A percentile compares a stretch with the other conserved stretches of the same genome.
These are phyloP conservation scores for Magnaporthales sp. DNA, from an alignment of 2,329 filamentous ascomycete species.

Conservation along the genomic window DNA sequence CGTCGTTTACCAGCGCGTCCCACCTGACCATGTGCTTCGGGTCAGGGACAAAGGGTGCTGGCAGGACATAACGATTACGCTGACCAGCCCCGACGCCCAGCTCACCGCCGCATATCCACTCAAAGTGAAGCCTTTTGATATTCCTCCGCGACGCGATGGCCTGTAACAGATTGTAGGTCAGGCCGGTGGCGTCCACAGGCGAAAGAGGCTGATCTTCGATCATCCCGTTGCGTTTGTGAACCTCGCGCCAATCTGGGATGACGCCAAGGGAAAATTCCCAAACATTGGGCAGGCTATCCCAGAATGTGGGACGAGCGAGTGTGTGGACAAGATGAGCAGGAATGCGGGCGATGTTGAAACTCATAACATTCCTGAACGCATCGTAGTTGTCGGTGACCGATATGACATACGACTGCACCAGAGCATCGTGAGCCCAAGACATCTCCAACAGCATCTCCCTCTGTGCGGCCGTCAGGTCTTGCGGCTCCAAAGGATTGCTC, in stretches of 20 bases:
- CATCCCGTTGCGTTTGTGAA: constrained; percentile 42
- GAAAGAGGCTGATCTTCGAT: constrained; percentile 31
- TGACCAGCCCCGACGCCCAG: constrained; percentile 52
- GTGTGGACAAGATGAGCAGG: constrained; percentile 51
- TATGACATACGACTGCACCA: constrained; percentile 59
- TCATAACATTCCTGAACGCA: constrained; percentile 45
- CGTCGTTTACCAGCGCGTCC: constrained; percentile 7
- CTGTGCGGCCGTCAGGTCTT: constrained; percentile 36
- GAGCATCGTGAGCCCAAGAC: constrained; percentile 60
- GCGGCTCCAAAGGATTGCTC: constrained; percentile 2
- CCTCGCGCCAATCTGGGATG: constrained; percentile 57
- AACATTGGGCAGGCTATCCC: constrained; percentile 47
- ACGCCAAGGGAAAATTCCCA: constrained; percentile 48
- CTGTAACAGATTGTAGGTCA: constrained; percentile 44
- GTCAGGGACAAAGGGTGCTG: constrained; percentile 43
- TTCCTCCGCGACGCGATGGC: constrained; percentile 35
- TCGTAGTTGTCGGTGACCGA: constrained; percentile 51
- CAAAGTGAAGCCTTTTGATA: constrained; percentile 52
- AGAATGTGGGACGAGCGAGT: constrained; percentile 50
- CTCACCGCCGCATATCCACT: constrained; percentile 62
- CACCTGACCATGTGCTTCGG: constrained; percentile 19
- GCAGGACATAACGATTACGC: constrained; percentile 53
- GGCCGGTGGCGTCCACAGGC: constrained; percentile 11
- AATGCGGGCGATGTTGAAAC: constrained; percentile 54
- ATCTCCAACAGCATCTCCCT: constrained; percentile 61